These are phyloP conservation scores for Aspergillus carbonarius DNA, from an alignment of 2,329 filamentous ascomycete genomes.

Conservation along the genomic window DNA sequence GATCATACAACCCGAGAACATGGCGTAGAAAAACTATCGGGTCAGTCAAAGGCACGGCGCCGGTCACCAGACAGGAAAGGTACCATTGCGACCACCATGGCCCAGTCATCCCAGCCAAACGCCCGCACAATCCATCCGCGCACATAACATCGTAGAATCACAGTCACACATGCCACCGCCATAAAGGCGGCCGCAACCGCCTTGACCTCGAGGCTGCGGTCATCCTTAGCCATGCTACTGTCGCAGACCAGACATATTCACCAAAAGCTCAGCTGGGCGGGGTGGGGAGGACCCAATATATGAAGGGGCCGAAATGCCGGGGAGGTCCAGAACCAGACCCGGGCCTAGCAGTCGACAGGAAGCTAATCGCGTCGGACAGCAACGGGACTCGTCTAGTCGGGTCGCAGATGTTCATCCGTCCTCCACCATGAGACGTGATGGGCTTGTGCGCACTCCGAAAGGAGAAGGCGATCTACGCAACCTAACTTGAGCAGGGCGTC, in stretches of 20 bases:
- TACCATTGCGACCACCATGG: conserved; percentile 33
- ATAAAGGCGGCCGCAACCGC: conserved; percentile 30
- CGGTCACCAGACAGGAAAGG: neutral
- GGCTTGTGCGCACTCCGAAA: neutral
- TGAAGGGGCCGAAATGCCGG: neutral
- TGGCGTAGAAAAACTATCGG: conserved; percentile 25
- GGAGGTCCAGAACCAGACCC: neutral
- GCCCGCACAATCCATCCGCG: conserved; percentile 30
- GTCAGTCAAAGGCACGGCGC: conserved; percentile 2
- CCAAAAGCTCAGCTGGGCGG: neutral
- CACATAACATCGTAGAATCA: conserved; percentile 34
- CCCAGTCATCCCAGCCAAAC: conserved; percentile 35
- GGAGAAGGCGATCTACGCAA: neutral
- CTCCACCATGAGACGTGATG: neutral
- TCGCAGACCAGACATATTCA: conserved; percentile 1
- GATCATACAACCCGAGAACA: conserved; percentile 34
- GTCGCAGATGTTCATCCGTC: neutral
- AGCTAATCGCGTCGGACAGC: neutral
- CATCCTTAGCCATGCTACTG: conserved; percentile 18
- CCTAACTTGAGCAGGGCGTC: neutral
- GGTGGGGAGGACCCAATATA: neutral
- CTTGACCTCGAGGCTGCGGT: conserved; percentile 25
- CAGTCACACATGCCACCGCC: conserved; percentile 26
- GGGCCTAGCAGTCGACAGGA: neutral
- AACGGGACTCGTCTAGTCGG: neutral